These are phyloP conservation scores for Barnettozyma californica DNA, from an alignment of 805 yeast genomes.

Conservation along the genomic window DNA sequence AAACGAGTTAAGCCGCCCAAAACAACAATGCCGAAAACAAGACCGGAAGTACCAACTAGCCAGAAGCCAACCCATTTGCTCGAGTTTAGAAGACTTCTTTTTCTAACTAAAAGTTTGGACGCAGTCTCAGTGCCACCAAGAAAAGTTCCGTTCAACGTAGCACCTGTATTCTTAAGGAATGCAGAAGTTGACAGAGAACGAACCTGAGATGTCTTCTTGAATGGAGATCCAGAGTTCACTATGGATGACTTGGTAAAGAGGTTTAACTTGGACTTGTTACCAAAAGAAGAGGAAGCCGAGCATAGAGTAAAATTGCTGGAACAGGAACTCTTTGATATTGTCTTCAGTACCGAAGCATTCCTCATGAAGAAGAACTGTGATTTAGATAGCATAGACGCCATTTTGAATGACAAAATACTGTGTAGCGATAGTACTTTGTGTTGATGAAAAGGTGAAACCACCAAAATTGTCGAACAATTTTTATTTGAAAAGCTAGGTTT, in stretches of 20 bases:
- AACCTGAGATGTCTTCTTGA: constrained; percentile 2
- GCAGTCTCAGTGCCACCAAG: constrained; percentile 1
- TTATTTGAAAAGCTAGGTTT: constrained; percentile 11
- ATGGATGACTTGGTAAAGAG: constrained; percentile 1
- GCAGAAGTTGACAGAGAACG: constrained; percentile 12
- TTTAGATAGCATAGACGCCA: constrained; percentile 34
- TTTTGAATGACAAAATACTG: not conserved
- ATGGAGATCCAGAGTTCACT: not conserved
- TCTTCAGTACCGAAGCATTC: constrained; percentile 43
- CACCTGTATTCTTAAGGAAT: constrained; percentile 1
- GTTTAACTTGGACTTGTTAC: constrained; percentile 1
- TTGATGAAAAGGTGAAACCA: not conserved
- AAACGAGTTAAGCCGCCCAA: constrained; percentile 93
- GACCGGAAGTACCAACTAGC: constrained; percentile 79
- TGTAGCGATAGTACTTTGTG: not conserved
- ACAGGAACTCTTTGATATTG: constrained; percentile 17
- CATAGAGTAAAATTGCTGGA: constrained; percentile 16
- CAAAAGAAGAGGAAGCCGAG: not conserved
- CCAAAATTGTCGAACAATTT: not conserved
- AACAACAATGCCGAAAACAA: constrained; percentile 94
- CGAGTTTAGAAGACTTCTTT: constrained; percentile 19
- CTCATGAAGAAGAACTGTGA: constrained; percentile 55
- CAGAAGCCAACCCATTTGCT: constrained; percentile 74
- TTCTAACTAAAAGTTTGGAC: constrained; percentile 4
- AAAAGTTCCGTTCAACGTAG: not conserved